phyloP scores from a whole-genome alignment of 441 rosid species.

The Oxalis stricta region DNA sequence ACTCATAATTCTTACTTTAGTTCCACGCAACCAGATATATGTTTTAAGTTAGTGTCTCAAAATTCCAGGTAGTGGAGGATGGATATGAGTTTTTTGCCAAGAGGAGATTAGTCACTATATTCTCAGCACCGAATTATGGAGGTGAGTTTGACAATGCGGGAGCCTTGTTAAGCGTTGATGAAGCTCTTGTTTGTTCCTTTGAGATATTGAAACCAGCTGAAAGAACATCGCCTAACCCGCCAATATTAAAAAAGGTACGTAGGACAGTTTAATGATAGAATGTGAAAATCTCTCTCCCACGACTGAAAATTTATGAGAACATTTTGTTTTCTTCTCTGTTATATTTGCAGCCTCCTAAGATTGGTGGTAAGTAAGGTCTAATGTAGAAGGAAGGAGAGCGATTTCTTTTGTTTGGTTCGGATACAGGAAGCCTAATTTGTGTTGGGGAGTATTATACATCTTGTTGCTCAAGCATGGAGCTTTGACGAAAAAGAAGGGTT shows the following conservation, averaged over 20 bases:
- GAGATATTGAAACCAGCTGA: constrained; percentile 75
- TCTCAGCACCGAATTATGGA: constrained; percentile 96
- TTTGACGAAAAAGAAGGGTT: constrained; percentile 1
- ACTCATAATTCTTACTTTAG: background rate
- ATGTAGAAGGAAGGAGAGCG: constrained; percentile 7
- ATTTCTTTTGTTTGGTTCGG: constrained; percentile 1
- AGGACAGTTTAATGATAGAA: background rate
- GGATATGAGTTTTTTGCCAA: constrained; percentile 91
- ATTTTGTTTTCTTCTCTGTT: constrained; percentile 3
- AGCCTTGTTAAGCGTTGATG: constrained; percentile 75
- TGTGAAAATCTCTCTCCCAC: background rate
- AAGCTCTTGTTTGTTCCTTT: constrained; percentile 67
- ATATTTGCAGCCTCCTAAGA: constrained; percentile 39
- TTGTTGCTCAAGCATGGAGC: background rate
- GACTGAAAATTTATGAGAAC: background rate
- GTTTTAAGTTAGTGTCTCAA: constrained; percentile 2
- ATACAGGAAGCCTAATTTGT: constrained; percentile 6
- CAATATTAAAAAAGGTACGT: constrained; percentile 55
- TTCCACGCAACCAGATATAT: background rate
- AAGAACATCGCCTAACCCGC: constrained; percentile 19
- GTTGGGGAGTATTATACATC: constrained; percentile 1
- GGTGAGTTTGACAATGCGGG: constrained; percentile 98
- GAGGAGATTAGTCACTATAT: constrained; percentile 73
- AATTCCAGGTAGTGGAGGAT: constrained; percentile 86
- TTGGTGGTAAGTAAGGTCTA: constrained; percentile 33